phyloP scores from a whole-genome alignment of 768 basidiomycete species.

The Boletellus ananiceps region DNA sequence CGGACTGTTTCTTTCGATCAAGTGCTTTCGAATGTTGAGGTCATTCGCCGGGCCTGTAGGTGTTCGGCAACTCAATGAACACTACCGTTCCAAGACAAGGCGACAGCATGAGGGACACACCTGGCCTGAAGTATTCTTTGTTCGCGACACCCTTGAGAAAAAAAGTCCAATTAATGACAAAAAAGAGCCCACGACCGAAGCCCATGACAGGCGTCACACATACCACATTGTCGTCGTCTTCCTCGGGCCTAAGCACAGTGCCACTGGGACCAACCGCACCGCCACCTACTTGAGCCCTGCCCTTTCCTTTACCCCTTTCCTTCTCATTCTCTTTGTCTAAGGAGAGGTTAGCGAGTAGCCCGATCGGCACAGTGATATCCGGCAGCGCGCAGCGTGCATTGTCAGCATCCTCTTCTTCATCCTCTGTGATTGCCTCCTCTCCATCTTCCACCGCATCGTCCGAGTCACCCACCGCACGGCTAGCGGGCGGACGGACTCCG shows the following conservation, averaged over 20 bases:
- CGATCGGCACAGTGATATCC: constrained; percentile 69
- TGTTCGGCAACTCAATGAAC: neutral
- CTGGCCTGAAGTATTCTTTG: constrained; percentile 75
- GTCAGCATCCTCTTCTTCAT: constrained; percentile 41
- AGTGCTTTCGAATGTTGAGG: constrained; percentile 58
- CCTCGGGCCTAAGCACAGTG: constrained; percentile 30
- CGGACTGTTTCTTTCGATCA: constrained; percentile 75
- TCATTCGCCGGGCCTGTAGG: constrained; percentile 63
- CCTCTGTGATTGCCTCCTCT: constrained; percentile 31
- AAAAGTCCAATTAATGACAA: constrained; percentile 4
- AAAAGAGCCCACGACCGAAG: neutral
- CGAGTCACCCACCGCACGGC: constrained; percentile 29
- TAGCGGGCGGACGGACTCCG: neutral
- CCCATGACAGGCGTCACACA: constrained; percentile 10
- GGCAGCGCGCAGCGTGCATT: constrained; percentile 52
- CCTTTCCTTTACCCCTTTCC: constrained; percentile 36
- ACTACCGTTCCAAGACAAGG: neutral
- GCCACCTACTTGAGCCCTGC: constrained; percentile 31
- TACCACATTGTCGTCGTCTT: constrained; percentile 65
- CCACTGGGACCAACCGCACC: constrained; percentile 5
- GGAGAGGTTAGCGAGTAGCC: constrained; percentile 68
- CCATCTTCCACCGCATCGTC: constrained; percentile 34
- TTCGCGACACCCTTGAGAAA: constrained; percentile 70
- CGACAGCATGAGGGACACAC: constrained; percentile 28
- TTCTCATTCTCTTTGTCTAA: constrained; percentile 51